phyloP scores from a whole-genome alignment of 1,284 basidiomycete genomes.

The Taiwanofungus camphoratus region DNA sequence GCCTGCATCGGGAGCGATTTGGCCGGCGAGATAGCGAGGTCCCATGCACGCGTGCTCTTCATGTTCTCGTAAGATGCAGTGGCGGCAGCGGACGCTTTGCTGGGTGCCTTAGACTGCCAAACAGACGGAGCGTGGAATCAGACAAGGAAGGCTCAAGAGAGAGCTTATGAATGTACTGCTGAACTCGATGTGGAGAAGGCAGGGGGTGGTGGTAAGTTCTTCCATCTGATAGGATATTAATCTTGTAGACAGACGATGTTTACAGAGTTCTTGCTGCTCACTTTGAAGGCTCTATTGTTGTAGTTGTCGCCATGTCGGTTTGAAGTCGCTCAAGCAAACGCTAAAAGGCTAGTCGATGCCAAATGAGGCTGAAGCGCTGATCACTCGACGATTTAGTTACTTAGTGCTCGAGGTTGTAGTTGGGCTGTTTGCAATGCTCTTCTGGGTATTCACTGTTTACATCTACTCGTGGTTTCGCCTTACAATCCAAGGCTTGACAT shows the following conservation, averaged over 20 bases:
- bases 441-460: too few relatives aligned
- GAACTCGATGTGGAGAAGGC: slow-evolving; percentile 6
- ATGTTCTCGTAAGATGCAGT: slow-evolving; percentile 53
- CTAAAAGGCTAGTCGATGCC: too few relatives aligned
- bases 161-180: background rate
- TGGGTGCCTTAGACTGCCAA: slow-evolving; percentile 34
- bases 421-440: too few relatives aligned
- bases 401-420: too few relatives aligned
- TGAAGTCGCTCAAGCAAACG: too few relatives aligned
- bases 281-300: background rate
- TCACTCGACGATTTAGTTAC: too few relatives aligned
- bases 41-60: slow-evolving; percentile 84
- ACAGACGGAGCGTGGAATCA: background rate
- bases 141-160: background rate
- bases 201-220: slow-evolving; percentile 13
- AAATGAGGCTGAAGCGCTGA: too few relatives aligned
- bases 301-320: background rate
- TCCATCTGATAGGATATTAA: slow-evolving; percentile 10
- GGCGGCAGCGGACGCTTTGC: slow-evolving; percentile 32
- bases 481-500: too few relatives aligned
- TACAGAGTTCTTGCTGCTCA: background rate
- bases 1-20: slow-evolving; percentile 92
- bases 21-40: slow-evolving; percentile 77
- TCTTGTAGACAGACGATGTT: slow-evolving; percentile 1
- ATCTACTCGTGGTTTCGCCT: too few relatives aligned